Conservation (phyloP, 306 rosid genomes). For the Medicago arabica region DNA sequence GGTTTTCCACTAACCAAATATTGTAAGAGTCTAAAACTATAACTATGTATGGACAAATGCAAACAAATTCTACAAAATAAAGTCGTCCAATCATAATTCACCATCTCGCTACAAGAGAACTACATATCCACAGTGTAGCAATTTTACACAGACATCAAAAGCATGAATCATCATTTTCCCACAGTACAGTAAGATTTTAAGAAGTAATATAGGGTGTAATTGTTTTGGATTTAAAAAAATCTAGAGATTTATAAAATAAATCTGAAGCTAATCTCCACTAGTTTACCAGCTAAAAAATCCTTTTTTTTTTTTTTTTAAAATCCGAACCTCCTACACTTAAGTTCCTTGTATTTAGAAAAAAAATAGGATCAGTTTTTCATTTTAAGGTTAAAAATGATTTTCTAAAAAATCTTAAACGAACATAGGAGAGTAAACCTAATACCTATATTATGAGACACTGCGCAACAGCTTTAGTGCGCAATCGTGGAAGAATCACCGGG, state of each 20-base stretch:
- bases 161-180: not conserved
- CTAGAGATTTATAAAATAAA: no score
- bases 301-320: no score
- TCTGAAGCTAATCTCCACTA: no score
- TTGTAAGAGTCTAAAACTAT: not conserved
- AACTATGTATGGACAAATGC: not conserved
- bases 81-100: not conserved
- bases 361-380: no score
- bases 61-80: not conserved
- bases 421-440: not conserved
- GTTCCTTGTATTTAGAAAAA: no score
- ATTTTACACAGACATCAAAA: not conserved
- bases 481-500: not conserved
- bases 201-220: not conserved
- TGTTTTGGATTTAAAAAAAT: no score
- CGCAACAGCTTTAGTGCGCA: not conserved
- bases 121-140: not conserved
- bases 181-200: not conserved
- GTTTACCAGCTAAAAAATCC: no score
- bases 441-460: not conserved
- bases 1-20: conserved; percentile 35
- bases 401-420: no score
- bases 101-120: not conserved
- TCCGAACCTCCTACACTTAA: no score
- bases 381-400: no score